These are phyloP conservation scores for Candida sanyaensis DNA, from an alignment of 1,139 yeast species.

Conservation along the genomic window DNA sequence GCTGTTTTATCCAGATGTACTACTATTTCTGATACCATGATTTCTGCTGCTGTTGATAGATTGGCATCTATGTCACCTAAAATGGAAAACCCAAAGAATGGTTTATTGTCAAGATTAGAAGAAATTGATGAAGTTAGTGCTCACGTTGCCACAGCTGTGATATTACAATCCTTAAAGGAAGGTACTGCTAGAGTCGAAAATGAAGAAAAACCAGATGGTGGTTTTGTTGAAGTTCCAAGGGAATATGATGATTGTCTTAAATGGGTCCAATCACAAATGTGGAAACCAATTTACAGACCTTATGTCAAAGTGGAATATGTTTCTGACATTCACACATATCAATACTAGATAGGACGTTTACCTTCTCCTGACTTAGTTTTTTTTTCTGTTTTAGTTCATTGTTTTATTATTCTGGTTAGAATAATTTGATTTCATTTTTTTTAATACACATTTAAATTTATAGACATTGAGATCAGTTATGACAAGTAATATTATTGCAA, in stretches of 20 bases:
- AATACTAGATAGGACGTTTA: constrained; percentile 35
- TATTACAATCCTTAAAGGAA: constrained; percentile 81
- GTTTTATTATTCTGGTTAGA: too few species aligned
- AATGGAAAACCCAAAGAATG: constrained; percentile 75
- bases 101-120: constrained; percentile 84
- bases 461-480: too few species aligned
- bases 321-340: constrained; percentile 73
- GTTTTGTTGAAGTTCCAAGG: constrained; percentile 73
- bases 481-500: too few species aligned
- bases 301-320: constrained; percentile 75
- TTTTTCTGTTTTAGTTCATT: too few species aligned
- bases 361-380: too few species aligned
- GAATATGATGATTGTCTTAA: constrained; percentile 75
- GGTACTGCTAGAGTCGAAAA: constrained; percentile 79
- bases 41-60: constrained; percentile 93
- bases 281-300: constrained; percentile 92
- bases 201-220: constrained; percentile 60
- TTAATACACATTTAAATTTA: too few species aligned
- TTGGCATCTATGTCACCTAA: constrained; percentile 82
- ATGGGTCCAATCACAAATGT: constrained; percentile 95
- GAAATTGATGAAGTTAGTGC: constrained; percentile 88
- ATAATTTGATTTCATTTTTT: too few species aligned
- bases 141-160: constrained; percentile 89
- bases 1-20: constrained; percentile 86
- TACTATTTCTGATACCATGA: constrained; percentile 83